Evolutionary conservation across 2,329 filamentous ascomycete genomes (phyloP), one percentile per base, ranked within the genome.

Genomic region (Lachnellula subtilissima): DNA sequence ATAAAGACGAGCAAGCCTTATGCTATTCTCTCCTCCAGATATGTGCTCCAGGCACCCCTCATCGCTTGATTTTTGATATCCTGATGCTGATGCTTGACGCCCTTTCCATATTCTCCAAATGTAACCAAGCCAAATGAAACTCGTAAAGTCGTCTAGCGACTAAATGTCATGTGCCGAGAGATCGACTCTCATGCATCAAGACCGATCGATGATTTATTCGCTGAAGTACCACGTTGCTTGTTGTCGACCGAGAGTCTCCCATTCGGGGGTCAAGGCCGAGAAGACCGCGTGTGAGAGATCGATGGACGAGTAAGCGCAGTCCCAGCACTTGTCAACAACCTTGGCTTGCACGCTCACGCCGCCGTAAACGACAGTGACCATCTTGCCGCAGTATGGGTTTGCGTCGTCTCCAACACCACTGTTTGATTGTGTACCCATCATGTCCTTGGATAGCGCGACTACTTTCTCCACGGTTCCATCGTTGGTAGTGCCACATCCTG

Each of bases 241-340:
- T 35, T 64, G 64, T 53, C 78, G 75, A 28, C 81, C 81, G 36
- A 70, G 65, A 22, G 63, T 25, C 25, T 25, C 25, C 5, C 6
- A 72, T n/a, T 78, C 70, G 25, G 71, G 67, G 54, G 78, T 62
- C 53, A 88, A 74, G 19, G 77, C 73, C n/a, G 65, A 61, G 72
- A 85, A 87, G 59, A 80, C 72, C 64, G 78, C 76, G 58, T 76
- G 72, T 61, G 79, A 82, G 62, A 87, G 76, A 66, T 91, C 87
- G 49, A 91, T 80, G 65, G 78, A 75, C 42, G 70, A 61, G 36
- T 65, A 52, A 49, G 51, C 66, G 71, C 89, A 94, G 64, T 86
- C 85, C 73, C 82, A 81, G 78, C 89, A 94, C 75, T 89, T 90
- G 76, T 94, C 89, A 52, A 79, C 80, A 59, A 92, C 82, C 3